Evolutionary conservation across 2,329 filamentous ascomycete species (phyloP).

Genomic region (Dothistroma septosporum): DNA sequence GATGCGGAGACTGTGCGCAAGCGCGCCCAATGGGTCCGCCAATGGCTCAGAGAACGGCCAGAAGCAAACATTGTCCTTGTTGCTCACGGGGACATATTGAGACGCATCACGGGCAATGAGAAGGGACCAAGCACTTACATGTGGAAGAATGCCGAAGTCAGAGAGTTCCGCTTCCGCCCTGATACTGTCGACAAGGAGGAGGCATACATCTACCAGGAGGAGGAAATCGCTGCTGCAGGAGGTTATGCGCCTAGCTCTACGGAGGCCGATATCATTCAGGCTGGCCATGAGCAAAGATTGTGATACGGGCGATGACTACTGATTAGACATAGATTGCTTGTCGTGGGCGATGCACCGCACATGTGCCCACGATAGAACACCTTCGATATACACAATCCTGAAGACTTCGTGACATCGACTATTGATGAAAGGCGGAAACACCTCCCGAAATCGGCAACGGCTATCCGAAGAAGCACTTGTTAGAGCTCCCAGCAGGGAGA

Average conservation of each 20-base stretch:
- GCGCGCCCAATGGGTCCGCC: conserved; percentile 31
- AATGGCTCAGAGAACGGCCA: conserved; percentile 30
- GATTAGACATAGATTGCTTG: background rate
- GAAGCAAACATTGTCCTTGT: conserved; percentile 34
- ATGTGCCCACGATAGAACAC: background rate
- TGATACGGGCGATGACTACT: background rate
- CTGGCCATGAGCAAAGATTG: background rate
- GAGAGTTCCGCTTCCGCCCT: conserved; percentile 28
- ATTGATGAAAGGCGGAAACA: background rate
- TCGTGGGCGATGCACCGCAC: background rate
- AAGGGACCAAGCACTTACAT: conserved; percentile 25
- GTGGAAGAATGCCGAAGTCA: conserved; percentile 33
- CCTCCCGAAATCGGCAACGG: background rate
- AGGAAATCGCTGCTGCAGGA: conserved; percentile 31
- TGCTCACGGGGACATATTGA: conserved; percentile 33
- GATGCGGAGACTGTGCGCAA: conserved; percentile 20
- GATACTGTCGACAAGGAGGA: conserved; percentile 26
- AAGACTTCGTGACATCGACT: background rate
- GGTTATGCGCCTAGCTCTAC: conserved; percentile 31
- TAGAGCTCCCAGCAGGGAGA: background rate
- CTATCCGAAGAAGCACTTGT: background rate
- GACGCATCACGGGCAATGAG: conserved; percentile 25
- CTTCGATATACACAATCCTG: background rate
- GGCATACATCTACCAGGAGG: conserved; percentile 27
- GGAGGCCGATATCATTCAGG: conserved; percentile 24